phyloP scores from a whole-genome alignment of 176 grass and related monocot genomes.

The Aegilops sharonensis region DNA sequence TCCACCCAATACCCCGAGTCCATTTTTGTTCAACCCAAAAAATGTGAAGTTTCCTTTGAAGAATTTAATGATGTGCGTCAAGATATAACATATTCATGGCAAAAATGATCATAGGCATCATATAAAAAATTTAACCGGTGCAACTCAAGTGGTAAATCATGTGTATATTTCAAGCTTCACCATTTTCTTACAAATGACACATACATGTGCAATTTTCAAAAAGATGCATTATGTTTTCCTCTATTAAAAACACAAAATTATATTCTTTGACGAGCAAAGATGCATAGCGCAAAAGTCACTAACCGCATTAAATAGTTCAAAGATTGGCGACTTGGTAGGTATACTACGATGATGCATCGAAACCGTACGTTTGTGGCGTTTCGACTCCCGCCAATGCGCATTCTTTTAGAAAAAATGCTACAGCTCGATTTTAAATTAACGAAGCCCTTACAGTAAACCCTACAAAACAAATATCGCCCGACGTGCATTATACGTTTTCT shows the following conservation, averaged over 20 bases:
- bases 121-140: neutral
- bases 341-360: neutral
- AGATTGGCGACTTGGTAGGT: neutral
- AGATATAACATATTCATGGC: neutral
- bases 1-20: neutral
- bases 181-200: neutral
- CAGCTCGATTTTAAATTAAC: no score
- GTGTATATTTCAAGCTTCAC: neutral
- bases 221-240: no score
- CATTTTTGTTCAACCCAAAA: no score
- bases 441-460: no score
- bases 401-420: no score
- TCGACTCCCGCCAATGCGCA: neutral
- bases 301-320: neutral
- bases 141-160: neutral
- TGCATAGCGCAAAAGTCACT: neutral
- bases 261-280: neutral
- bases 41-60: no score
- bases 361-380: neutral
- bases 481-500: no score
- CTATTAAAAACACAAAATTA: no score
- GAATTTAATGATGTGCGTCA: neutral
- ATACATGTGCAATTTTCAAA: neutral
- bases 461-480: no score
- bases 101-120: neutral